Percentiles rank a stretch among this genome's conserved stretches.
These are phyloP conservation scores for Globisporangium cystogenes DNA, from an alignment of 352 stramenopile species.

Conservation along the genomic window DNA sequence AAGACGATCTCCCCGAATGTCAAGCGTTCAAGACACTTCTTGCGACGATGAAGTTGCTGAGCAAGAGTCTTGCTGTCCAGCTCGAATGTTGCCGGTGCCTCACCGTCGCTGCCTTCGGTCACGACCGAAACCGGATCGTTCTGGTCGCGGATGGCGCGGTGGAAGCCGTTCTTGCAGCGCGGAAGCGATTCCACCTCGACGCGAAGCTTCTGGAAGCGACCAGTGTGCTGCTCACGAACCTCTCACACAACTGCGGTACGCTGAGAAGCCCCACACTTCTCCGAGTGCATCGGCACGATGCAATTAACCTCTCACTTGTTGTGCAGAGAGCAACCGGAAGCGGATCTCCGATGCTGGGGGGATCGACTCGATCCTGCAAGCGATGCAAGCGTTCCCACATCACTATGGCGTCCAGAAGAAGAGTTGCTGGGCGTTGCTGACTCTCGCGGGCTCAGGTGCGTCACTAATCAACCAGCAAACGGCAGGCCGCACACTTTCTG, in stretches of 20 bases:
- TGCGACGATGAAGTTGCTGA: slow-evolving; percentile 53
- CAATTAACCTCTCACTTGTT: slow-evolving; percentile 17
- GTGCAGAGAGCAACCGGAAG: slow-evolving; percentile 76
- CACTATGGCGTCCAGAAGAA: slow-evolving; percentile 67
- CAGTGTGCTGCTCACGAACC: slow-evolving; percentile 79
- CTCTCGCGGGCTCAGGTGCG: slow-evolving; percentile 67
- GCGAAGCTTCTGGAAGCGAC: slow-evolving; percentile 64
- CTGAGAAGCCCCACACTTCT: slow-evolving; percentile 8
- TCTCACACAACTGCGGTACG: slow-evolving; percentile 77
- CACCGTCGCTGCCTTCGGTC: slow-evolving; percentile 70
- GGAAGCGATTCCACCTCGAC: slow-evolving; percentile 55
- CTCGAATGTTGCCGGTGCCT: slow-evolving; percentile 75
- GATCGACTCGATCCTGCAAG: slow-evolving; percentile 74
- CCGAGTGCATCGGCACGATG: not conserved
- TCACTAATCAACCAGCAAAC: not conserved
- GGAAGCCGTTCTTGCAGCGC: slow-evolving; percentile 42
- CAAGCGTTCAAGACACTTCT: slow-evolving; percentile 53
- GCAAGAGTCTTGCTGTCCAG: slow-evolving; percentile 45
- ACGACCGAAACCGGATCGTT: slow-evolving; percentile 69
- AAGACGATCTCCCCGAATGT: slow-evolving; percentile 76
- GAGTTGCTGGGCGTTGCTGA: slow-evolving; percentile 81
- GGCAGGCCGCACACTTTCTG: not conserved
- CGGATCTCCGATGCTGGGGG: slow-evolving; percentile 62
- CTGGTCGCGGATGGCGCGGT: slow-evolving; percentile 67
- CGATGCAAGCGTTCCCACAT: slow-evolving; percentile 83